phyloP scores from a whole-genome alignment of 306 rosid species.

The Alnus glutinosa region DNA sequence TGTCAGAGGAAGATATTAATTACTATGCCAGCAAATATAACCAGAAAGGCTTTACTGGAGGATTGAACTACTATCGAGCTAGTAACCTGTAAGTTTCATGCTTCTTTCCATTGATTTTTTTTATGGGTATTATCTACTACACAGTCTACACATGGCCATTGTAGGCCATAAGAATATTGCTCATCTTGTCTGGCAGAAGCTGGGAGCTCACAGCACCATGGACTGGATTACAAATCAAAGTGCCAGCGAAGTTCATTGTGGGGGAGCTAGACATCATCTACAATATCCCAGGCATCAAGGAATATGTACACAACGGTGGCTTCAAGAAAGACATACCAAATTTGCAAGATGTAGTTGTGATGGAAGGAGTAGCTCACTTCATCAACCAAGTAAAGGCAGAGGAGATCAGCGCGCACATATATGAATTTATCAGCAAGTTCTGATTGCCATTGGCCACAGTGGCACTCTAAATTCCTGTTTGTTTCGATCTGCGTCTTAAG shows the following conservation, averaged over 20 bases:
- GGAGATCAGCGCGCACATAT: conserved; percentile 49
- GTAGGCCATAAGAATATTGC: no score
- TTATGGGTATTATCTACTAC: no score
- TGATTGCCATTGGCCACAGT: conserved; percentile 5
- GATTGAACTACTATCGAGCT: conserved; percentile 74
- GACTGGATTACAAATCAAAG: conserved; percentile 62
- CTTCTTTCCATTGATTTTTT: not conserved
- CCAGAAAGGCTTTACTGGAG: conserved; percentile 74
- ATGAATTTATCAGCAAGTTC: conserved; percentile 67
- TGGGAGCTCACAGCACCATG: conserved; percentile 78
- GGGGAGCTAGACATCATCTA: conserved; percentile 62
- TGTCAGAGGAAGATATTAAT: conserved; percentile 61
- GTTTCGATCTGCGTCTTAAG: not conserved
- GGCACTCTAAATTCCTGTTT: not conserved
- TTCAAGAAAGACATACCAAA: conserved; percentile 54
- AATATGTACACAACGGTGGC: conserved; percentile 50
- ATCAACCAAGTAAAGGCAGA: conserved; percentile 62
- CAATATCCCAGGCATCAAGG: conserved; percentile 55
- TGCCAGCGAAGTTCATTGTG: conserved; percentile 60
- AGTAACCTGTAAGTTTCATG: conserved; percentile 48
- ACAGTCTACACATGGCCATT: no score
- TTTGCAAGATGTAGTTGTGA: conserved; percentile 57
- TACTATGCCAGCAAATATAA: conserved; percentile 54
- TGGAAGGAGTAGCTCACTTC: conserved; percentile 67
- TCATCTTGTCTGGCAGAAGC: conserved; percentile 41